Evolutionary conservation across 345 rosid species (phyloP), one percentile per base, ranked within the genome.

Genomic region (Populus ilicifolia): DNA sequence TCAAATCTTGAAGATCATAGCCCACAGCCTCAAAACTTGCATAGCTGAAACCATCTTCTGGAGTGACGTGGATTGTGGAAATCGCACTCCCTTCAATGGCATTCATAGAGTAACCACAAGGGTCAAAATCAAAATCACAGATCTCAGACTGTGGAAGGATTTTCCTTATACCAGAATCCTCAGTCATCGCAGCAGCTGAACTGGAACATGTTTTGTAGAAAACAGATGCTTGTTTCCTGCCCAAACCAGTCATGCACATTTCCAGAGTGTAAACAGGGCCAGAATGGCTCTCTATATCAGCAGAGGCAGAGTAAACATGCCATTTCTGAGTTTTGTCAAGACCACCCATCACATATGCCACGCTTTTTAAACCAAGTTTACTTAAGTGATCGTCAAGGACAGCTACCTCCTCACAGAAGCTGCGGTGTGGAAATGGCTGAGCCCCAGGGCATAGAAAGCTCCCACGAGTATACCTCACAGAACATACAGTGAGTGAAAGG

Each of bases 81-180:
- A 92, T 74, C 9, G 94, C 91, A 82, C 73, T 80, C n/a, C 83
- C 89, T 89, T 93, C 95, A 5, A 93, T 73, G 1, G 92, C 81
- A 78, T 93, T 93, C 93, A 90, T 93, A 16, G 94, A 93, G 43
- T 93, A 93, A 21, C 98, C 97, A 30, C 97, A 93, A 1, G 97
- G 95, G 5, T 90, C 92, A 61, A 93, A 92, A 8, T 87, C 92
- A 80, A 90, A 91, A 79, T 90, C 94, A 39, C 94, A 93, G 5
- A 93, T 92, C 63, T 84, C 64, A 17, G 98, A 93, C 41, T 78
- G 39, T 11, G 94, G 89, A 41, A 92, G 91, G 71, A 92, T 92
- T 81, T 88, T 87, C 73, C 97, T 89, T 64, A 93, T 90, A 43
- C 95, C 93, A 73, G 97, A 92, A 30, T 75, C 73, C 12, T 78